Evolutionary conservation across 1,139 yeast genomes (phyloP).

Genomic region (Geotrichum armillariae): DNA sequence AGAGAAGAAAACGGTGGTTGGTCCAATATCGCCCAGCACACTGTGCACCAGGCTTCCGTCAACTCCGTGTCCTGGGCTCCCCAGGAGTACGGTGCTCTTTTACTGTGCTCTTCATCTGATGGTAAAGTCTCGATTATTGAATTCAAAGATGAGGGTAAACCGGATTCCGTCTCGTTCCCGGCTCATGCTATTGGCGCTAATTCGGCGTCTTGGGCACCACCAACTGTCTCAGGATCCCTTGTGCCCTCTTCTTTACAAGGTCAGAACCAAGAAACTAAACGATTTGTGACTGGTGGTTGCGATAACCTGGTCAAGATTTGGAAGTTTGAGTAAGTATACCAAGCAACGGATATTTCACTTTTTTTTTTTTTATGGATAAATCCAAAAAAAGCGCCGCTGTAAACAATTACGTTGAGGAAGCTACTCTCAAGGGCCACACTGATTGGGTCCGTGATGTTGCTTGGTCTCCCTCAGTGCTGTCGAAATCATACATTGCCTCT

Average conservation of each 20-base stretch:
- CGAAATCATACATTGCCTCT: slow-evolving; percentile 87
- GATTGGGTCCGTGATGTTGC: slow-evolving; percentile 79
- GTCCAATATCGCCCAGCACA: slow-evolving; percentile 85
- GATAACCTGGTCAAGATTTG: slow-evolving; percentile 92
- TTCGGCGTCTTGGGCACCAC: slow-evolving; percentile 96
- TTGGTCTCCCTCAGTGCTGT: slow-evolving; percentile 91
- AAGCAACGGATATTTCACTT: no score
- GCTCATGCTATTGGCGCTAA: slow-evolving; percentile 95
- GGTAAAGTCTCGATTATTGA: slow-evolving; percentile 90
- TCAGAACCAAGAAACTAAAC: slow-evolving; percentile 44
- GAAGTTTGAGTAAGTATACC: slow-evolving; percentile 51
- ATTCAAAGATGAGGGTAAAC: slow-evolving; percentile 86
- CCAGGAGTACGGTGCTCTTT: slow-evolving; percentile 89
- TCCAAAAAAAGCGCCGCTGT: slow-evolving; percentile 45
- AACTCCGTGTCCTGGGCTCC: slow-evolving; percentile 98
- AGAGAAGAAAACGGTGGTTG: slow-evolving; percentile 88
- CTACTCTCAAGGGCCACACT: slow-evolving; percentile 66
- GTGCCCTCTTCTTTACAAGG: slow-evolving; percentile 32
- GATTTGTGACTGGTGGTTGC: slow-evolving; percentile 93
- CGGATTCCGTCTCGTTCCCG: slow-evolving; percentile 59
- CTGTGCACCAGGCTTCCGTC: slow-evolving; percentile 88
- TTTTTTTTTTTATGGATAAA: no score
- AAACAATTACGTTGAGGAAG: slow-evolving; percentile 67
- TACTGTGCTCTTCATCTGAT: slow-evolving; percentile 89
- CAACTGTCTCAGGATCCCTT: slow-evolving; percentile 41